A percentile compares a stretch with the other conserved stretches of the same genome.
Conservation (phyloP, 331 rosid genomes). For the Saraca asoca region DNA sequence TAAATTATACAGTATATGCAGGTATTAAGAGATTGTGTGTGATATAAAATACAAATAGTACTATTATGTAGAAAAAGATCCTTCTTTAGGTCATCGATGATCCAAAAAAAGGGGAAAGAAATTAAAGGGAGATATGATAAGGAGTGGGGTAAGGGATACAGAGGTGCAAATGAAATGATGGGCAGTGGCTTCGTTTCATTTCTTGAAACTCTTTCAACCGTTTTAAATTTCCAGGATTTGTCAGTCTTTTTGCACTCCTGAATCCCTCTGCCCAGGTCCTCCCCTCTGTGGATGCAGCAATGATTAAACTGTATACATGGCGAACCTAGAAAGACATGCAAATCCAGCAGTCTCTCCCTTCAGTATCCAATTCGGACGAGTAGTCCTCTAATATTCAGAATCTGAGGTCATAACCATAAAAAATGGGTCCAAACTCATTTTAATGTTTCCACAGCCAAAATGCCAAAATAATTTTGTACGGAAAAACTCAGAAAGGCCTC, state of each 20-base stretch:
- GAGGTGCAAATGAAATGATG: constrained; percentile 33
- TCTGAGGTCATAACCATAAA: constrained; percentile 15
- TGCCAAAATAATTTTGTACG: constrained; percentile 25
- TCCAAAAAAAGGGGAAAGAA: background rate
- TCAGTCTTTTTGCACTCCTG: constrained; percentile 41
- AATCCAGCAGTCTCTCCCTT: constrained; percentile 21
- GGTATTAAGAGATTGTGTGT: background rate
- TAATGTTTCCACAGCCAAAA: constrained; percentile 2
- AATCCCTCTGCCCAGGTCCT: constrained; percentile 42
- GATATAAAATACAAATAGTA: too few relatives aligned
- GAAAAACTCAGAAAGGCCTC: constrained; percentile 29
- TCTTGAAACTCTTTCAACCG: constrained; percentile 23
- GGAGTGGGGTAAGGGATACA: constrained; percentile 33
- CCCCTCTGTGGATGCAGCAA: constrained; percentile 36
- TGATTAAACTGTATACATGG: constrained; percentile 28
- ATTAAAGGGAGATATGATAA: constrained; percentile 10
- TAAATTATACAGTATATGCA: background rate
- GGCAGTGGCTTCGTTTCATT: constrained; percentile 35
- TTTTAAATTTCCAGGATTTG: constrained; percentile 35
- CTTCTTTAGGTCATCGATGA: too few relatives aligned
- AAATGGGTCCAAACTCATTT: constrained; percentile 26
- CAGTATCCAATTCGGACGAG: constrained; percentile 30
- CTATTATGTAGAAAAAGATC: background rate
- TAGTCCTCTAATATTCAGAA: constrained; percentile 42
- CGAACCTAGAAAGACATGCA: constrained; percentile 37